phyloP scores from a whole-genome alignment of 495 filamentous ascomycete species.

The Aspergillus hancockii region DNA sequence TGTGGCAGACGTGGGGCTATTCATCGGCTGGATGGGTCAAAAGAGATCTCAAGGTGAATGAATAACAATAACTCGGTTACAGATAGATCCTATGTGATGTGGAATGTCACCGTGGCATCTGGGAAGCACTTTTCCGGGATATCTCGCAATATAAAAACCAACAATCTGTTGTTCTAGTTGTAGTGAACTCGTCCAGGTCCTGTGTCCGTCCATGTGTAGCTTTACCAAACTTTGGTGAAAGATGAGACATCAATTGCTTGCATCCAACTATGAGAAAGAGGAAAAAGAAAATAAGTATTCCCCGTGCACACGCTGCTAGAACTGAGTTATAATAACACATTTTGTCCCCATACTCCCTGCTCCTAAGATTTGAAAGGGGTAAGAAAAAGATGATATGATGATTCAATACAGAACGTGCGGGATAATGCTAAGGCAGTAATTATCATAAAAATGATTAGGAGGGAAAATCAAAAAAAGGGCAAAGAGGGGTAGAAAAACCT shows the following conservation, averaged over 20 bases:
- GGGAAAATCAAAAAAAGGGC: neutral
- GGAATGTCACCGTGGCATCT: too few relatives aligned
- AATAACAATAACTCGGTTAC: neutral
- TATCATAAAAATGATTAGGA: slow-evolving; percentile 2
- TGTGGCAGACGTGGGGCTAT: slow-evolving; percentile 71
- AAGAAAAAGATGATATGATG: slow-evolving; percentile 14
- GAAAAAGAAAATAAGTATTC: neutral
- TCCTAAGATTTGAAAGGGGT: slow-evolving; percentile 6
- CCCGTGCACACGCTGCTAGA: neutral
- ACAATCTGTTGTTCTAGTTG: too few relatives aligned
- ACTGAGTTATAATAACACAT: slow-evolving; percentile 12
- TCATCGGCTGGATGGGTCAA: slow-evolving; percentile 59
- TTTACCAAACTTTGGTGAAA: neutral
- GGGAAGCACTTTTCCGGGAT: too few relatives aligned
- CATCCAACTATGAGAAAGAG: neutral
- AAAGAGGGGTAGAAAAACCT: neutral
- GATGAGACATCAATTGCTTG: neutral
- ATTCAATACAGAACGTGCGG: slow-evolving; percentile 16
- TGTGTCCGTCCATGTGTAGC: too few relatives aligned
- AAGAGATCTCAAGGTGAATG: slow-evolving; percentile 22
- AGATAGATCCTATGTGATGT: neutral
- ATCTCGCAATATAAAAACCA: too few relatives aligned
- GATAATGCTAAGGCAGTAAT: neutral
- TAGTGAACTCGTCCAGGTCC: too few relatives aligned
- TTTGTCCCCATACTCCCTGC: slow-evolving; percentile 22